A percentile compares a stretch with the other conserved stretches of the same genome.
Conservation (phyloP, 441 rosid species). For the Adansonia grandidieri region DNA sequence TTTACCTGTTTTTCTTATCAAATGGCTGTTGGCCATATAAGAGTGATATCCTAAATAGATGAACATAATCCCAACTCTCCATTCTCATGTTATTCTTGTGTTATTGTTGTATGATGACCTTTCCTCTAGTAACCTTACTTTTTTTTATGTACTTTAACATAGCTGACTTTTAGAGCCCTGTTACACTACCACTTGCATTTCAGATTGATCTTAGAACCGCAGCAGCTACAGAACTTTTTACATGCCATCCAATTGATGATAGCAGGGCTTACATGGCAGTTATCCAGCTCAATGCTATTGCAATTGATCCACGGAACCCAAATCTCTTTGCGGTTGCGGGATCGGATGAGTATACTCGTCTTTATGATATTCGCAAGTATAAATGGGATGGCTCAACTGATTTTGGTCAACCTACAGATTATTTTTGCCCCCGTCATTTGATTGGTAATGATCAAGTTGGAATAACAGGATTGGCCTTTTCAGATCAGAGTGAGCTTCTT, state of each 20-base stretch:
- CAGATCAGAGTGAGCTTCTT: conserved; percentile 83
- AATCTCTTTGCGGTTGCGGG: conserved; percentile 88
- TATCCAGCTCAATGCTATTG: conserved; percentile 65
- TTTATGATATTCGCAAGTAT: conserved; percentile 76
- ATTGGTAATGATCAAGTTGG: conserved; percentile 57
- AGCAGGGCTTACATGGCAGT: conserved; percentile 37
- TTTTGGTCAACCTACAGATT: conserved; percentile 56
- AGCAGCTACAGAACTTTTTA: conserved; percentile 71
- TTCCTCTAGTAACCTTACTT: conserved; percentile 14
- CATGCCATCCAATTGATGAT: conserved; percentile 51
- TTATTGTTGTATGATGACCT: conserved; percentile 11
- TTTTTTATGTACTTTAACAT: conserved; percentile 5
- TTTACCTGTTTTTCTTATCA: not conserved
- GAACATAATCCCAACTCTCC: not conserved
- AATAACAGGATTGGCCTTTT: conserved; percentile 87
- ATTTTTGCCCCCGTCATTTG: conserved; percentile 74
- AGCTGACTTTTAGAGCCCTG: not conserved
- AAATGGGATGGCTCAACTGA: conserved; percentile 58
- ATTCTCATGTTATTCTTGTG: conserved; percentile 1
- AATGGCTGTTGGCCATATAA: not conserved
- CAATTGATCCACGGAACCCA: conserved; percentile 80
- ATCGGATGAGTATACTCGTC: conserved; percentile 72
- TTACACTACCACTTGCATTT: conserved; percentile 35
- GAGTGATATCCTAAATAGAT: not conserved
- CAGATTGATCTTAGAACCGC: conserved; percentile 85